Conservation (phyloP, 140 eudicot species). For the Bidens hawaiensis region DNA sequence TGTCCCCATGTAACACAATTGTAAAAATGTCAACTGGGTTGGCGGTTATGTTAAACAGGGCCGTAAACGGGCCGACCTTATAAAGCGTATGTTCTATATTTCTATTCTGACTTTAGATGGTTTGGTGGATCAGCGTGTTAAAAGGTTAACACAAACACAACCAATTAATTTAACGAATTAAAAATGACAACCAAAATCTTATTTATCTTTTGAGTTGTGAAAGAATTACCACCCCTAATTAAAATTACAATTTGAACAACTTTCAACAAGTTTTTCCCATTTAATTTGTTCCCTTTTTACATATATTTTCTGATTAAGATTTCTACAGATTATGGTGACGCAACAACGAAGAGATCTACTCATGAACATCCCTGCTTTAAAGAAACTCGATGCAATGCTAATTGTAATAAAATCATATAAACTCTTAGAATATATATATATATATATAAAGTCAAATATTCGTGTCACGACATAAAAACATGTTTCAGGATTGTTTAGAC, state of each 20-base stretch:
- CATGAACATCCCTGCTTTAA: slow-evolving; percentile 76
- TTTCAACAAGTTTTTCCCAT: not conserved
- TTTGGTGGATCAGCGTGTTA: not conserved
- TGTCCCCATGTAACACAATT: not conserved
- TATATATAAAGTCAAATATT: not conserved
- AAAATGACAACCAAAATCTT: not conserved
- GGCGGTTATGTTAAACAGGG: not conserved
- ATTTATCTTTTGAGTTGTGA: not conserved
- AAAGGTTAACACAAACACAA: not conserved
- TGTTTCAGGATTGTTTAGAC: slow-evolving; percentile 63
- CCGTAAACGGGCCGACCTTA: not conserved
- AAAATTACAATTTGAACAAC: not conserved
- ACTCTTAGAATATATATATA: not conserved
- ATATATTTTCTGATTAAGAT: not conserved
- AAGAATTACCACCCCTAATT: not conserved
- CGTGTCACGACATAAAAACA: not conserved
- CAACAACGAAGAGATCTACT: slow-evolving; percentile 76
- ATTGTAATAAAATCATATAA: slow-evolving; percentile 36
- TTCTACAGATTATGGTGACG: slow-evolving; percentile 76
- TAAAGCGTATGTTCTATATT: too few species aligned
- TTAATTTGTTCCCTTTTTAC: not conserved
- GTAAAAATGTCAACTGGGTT: not conserved
- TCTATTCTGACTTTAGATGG: too few species aligned
- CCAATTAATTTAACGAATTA: not conserved
- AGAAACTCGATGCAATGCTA: slow-evolving; percentile 82